Evolutionary conservation across 148 eudicot species (phyloP).

Genomic region (Bassia scoparia): DNA sequence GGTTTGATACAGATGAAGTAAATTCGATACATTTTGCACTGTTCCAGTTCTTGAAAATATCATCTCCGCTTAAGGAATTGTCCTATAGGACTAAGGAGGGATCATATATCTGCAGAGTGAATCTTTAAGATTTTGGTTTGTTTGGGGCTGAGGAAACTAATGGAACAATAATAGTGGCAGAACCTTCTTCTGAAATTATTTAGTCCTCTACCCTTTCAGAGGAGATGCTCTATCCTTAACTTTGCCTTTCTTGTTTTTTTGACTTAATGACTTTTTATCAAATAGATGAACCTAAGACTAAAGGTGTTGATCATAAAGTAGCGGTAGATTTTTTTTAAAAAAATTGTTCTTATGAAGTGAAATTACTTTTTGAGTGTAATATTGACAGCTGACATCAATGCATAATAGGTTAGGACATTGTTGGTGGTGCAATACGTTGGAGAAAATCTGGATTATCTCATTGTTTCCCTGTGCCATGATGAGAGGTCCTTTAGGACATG

Average conservation of each 20-base stretch:
- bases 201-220: not conserved
- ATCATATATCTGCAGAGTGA: not conserved
- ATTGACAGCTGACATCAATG: slow-evolving; percentile 16
- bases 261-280: not conserved
- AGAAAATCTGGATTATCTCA: slow-evolving; percentile 86
- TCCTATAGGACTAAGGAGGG: not conserved
- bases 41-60: not conserved
- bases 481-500: slow-evolving; percentile 57
- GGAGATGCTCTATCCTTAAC: not conserved
- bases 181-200: not conserved
- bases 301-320: not conserved
- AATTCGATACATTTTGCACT: not conserved
- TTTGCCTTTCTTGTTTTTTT: not conserved
- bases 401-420: slow-evolving; percentile 87
- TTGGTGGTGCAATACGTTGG: slow-evolving; percentile 95
- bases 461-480: slow-evolving; percentile 67
- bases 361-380: not conserved
- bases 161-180: not conserved
- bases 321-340: not conserved
- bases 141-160: not conserved
- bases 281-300: not conserved
- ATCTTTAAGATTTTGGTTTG: not conserved
- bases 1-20: not conserved
- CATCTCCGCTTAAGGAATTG: not conserved
- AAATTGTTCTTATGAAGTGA: not conserved